Evolutionary conservation across 2,329 filamentous ascomycete genomes (phyloP), one percentile per base, ranked within the genome.

Genomic region (Zymoseptoria ardabiliae): DNA sequence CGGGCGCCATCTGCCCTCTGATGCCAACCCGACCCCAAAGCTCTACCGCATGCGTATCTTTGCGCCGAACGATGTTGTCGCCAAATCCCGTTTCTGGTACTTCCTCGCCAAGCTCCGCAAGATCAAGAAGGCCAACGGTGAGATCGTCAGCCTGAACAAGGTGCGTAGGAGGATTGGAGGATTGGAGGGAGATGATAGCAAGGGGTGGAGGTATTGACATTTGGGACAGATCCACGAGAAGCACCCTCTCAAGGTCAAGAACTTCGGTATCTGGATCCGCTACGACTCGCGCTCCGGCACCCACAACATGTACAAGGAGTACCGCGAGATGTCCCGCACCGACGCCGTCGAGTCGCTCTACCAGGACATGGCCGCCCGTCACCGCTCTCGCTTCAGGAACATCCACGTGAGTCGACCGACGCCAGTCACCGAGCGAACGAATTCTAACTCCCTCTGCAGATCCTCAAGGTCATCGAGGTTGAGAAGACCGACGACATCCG

Each of bases 231-330:
- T 99, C 84, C 82, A 86, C 82, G 94, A 99, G 91, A 97, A 97
- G 89, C 91, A 91, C 81, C 94, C 94, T 75, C 84, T 92, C 77
- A 97, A 96, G 86, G 92, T 99, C 86, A 99, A 99, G 91, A 99
- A 97, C 90, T 97, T 99, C 79, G 94, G 94, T 79, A 88, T 99
- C 87, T 99, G 95, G 95, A 88, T 99, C 83, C 92, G 95, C 78
- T 99, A 99, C 85, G 93, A 99, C 84, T 99, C 95, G 66, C 93
- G 94, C 81, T 97, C 94, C 74, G 94, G 94, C 74, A 99, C 94
- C 75, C 94, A 99, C 91, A 99, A 99, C 89, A 99, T 99, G 94
- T 99, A 99, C 91, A 97, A 97, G 88, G 94, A 99, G 88, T 97
- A 97, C 89, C 90, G 94, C 78, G 94, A 97, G 86, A 90, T 97